A percentile compares a stretch with the other conserved stretches of the same genome.
These are phyloP conservation scores for Cyberlindnera euphorbiae DNA, from an alignment of 805 yeast species.

Conservation along the genomic window DNA sequence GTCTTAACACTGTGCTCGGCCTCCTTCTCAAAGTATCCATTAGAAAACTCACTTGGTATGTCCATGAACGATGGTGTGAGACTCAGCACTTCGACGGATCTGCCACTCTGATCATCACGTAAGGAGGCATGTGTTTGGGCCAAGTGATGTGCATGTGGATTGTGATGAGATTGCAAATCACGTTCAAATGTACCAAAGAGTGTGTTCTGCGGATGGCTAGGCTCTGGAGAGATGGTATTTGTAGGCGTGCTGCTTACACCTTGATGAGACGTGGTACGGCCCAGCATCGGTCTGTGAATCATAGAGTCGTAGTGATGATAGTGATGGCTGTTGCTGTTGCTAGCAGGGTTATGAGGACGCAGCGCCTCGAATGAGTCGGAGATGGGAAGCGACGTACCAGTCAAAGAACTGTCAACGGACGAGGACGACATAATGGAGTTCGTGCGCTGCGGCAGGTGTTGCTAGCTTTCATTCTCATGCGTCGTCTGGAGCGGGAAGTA, in stretches of 20 bases:
- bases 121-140: too few species aligned
- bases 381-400: background rate
- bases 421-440: slow-evolving; percentile 1
- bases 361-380: slow-evolving; percentile 1
- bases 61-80: slow-evolving; percentile 39
- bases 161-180: slow-evolving; percentile 6
- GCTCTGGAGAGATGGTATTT: too few species aligned
- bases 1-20: too few species aligned
- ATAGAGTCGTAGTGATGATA: slow-evolving; percentile 18
- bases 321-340: slow-evolving; percentile 5
- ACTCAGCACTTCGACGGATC: slow-evolving; percentile 33
- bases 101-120: background rate
- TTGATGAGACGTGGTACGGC: too few species aligned
- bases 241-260: too few species aligned
- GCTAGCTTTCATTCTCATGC: background rate
- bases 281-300: slow-evolving; percentile 13
- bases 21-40: too few species aligned
- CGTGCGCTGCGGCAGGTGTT: slow-evolving; percentile 3
- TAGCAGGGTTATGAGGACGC: too few species aligned
- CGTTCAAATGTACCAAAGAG: slow-evolving; percentile 14
- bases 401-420: background rate
- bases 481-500: slow-evolving; percentile 4
- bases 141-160: too few species aligned
- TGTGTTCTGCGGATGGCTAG: slow-evolving; percentile 3
- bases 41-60: slow-evolving; percentile 10